A percentile compares a stretch with the other conserved stretches of the same genome.
These are phyloP conservation scores for Geranium brycei DNA, from an alignment of 345 rosid genomes.

Conservation along the genomic window DNA sequence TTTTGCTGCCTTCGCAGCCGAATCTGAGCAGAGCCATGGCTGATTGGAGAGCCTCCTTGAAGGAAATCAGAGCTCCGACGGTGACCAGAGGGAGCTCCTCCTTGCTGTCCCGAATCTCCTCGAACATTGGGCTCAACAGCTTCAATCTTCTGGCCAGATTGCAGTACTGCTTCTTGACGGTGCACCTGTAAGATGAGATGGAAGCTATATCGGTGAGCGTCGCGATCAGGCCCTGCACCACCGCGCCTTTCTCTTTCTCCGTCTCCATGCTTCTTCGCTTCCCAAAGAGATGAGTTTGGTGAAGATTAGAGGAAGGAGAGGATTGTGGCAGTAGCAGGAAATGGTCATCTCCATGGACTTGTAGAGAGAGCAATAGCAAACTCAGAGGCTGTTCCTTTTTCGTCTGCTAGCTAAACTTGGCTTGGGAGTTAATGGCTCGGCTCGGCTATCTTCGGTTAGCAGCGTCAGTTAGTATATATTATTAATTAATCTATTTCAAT, in stretches of 20 bases:
- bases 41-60: constrained; percentile 37
- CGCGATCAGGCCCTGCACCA: constrained; percentile 46
- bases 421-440: too few relatives aligned
- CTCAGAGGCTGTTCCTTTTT: too few relatives aligned
- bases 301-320: background rate
- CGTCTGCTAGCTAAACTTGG: too few relatives aligned
- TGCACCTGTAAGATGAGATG: constrained; percentile 36
- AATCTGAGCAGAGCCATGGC: constrained; percentile 60
- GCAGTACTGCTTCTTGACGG: constrained; percentile 65
- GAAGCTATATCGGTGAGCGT: constrained; percentile 55
- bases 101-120: constrained; percentile 59
- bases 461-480: too few relatives aligned
- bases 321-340: too few relatives aligned
- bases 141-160: constrained; percentile 69
- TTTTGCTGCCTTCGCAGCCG: constrained; percentile 82
- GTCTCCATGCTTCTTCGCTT: constrained; percentile 8
- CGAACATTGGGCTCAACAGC: constrained; percentile 72
- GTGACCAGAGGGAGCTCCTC: constrained; percentile 44
- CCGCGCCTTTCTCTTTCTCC: constrained; percentile 45
- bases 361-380: too few relatives aligned
- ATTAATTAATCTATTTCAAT: too few relatives aligned
- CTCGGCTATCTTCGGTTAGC: too few relatives aligned
- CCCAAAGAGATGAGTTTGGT: background rate
- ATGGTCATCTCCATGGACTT: too few relatives aligned
- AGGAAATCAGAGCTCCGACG: constrained; percentile 23